Evolutionary conservation across 495 filamentous ascomycete genomes (phyloP).

Genomic region (Xanthoparmelia taractica): DNA sequence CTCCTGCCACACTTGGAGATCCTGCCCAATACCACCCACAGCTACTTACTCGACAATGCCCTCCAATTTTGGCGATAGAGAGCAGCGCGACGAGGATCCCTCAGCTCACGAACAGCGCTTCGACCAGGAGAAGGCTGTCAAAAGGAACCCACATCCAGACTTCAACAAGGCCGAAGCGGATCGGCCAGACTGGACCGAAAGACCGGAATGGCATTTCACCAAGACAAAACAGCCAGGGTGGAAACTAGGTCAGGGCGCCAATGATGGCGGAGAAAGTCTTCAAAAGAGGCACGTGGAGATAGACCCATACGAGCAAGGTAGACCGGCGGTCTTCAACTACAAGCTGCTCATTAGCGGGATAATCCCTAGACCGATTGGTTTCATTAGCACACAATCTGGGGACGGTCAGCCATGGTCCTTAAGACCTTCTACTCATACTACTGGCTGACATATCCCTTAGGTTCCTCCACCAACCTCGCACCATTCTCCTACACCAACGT

Average conservation of each 20-base stretch:
- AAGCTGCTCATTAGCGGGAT: constrained; percentile 86
- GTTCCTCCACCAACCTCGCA: constrained; percentile 62
- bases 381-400: constrained; percentile 51
- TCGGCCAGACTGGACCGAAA: constrained; percentile 57
- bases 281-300: constrained; percentile 65
- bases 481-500: constrained; percentile 82
- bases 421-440: background rate
- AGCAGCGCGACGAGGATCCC: constrained; percentile 30
- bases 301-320: constrained; percentile 67
- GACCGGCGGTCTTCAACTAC: constrained; percentile 70
- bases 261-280: constrained; percentile 48
- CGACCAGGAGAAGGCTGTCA: constrained; percentile 27
- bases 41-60: constrained; percentile 15
- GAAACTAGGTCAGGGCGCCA: constrained; percentile 71
- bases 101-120: constrained; percentile 30
- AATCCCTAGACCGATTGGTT: constrained; percentile 70
- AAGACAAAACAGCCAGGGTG: constrained; percentile 69
- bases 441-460: constrained; percentile 11
- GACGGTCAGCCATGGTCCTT: constrained; percentile 38
- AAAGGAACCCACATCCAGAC: constrained; percentile 40
- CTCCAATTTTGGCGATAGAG: constrained; percentile 26
- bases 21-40: background rate
- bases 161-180: constrained; percentile 69
- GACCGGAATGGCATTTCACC: constrained; percentile 47
- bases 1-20: no score